These are phyloP conservation scores for Haematococcus sp. DNA, from an alignment of 139 green algal species.

Conservation along the genomic window DNA sequence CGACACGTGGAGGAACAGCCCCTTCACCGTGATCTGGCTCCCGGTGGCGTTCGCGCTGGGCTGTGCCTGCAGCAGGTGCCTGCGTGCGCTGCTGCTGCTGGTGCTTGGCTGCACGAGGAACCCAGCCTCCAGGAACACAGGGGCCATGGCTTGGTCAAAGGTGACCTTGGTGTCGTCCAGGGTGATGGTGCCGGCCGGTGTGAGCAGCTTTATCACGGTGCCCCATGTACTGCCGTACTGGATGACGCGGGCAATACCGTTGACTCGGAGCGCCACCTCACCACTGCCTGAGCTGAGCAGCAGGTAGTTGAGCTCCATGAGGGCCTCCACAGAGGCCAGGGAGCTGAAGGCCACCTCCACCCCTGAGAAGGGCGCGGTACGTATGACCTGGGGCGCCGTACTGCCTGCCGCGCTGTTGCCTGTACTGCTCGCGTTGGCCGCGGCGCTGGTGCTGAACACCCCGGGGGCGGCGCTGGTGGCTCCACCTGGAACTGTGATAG, in stretches of 20 bases:
- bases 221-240: not conserved
- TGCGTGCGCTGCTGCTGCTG: too few species aligned
- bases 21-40: too few species aligned
- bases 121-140: too few species aligned
- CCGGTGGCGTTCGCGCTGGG: too few species aligned
- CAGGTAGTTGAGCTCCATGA: slow-evolving; percentile 11
- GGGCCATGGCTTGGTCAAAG: slow-evolving; percentile 1
- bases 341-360: not conserved
- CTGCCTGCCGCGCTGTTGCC: not conserved
- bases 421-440: too few species aligned
- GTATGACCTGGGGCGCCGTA: not conserved
- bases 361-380: not conserved
- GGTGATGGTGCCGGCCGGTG: slow-evolving; percentile 5
- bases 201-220: slow-evolving; percentile 1
- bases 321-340: not conserved
- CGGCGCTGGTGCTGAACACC: too few species aligned
- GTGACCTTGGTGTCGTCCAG: slow-evolving; percentile 2
- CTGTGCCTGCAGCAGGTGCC: too few species aligned
- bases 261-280: not conserved
- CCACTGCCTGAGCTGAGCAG: not conserved
- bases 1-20: too few species aligned
- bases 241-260: not conserved
- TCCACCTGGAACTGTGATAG: too few species aligned
- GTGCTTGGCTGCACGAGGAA: too few species aligned
- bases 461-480: too few species aligned